Conservation (phyloP, 2,329 filamentous ascomycete species). For the Xylariales sp. region DNA sequence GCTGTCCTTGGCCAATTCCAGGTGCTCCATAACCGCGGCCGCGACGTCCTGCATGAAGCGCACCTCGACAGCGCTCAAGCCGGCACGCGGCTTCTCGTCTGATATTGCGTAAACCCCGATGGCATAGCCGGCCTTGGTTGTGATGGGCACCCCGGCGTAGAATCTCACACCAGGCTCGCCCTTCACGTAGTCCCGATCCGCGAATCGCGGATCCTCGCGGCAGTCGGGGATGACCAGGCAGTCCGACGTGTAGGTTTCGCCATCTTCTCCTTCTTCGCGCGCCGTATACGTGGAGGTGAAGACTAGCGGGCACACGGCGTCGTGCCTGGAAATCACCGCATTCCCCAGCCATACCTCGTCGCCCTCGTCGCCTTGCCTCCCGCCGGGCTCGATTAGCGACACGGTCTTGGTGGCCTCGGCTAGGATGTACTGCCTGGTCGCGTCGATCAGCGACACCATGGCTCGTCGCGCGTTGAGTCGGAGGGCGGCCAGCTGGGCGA, state of each 20-base stretch:
- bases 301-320: slow-evolving; percentile 15
- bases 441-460: slow-evolving; percentile 49
- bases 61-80: slow-evolving; percentile 41
- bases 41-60: slow-evolving; percentile 54
- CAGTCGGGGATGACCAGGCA: slow-evolving; percentile 28
- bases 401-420: slow-evolving; percentile 43
- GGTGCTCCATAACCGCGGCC: slow-evolving; percentile 53
- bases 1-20: slow-evolving; percentile 50
- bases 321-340: slow-evolving; percentile 13
- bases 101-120: slow-evolving; percentile 14
- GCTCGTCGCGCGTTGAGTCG: slow-evolving; percentile 35
- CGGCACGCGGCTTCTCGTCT: slow-evolving; percentile 29
- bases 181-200: slow-evolving; percentile 3
- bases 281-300: slow-evolving; percentile 11
- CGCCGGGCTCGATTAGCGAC: slow-evolving; percentile 29
- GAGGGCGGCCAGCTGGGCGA: slow-evolving; percentile 44
- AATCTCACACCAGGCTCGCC: slow-evolving; percentile 15
- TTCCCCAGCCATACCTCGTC: slow-evolving; percentile 21
- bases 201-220: slow-evolving; percentile 22
- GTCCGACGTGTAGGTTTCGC: slow-evolving; percentile 4
- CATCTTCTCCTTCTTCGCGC: no score
- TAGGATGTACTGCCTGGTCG: slow-evolving; percentile 41
- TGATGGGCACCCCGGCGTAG: slow-evolving; percentile 14
- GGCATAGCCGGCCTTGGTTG: slow-evolving; percentile 9
- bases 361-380: slow-evolving; percentile 14